Conservation (phyloP, 1,139 yeast genomes). For the Diutina mesorugosa region DNA sequence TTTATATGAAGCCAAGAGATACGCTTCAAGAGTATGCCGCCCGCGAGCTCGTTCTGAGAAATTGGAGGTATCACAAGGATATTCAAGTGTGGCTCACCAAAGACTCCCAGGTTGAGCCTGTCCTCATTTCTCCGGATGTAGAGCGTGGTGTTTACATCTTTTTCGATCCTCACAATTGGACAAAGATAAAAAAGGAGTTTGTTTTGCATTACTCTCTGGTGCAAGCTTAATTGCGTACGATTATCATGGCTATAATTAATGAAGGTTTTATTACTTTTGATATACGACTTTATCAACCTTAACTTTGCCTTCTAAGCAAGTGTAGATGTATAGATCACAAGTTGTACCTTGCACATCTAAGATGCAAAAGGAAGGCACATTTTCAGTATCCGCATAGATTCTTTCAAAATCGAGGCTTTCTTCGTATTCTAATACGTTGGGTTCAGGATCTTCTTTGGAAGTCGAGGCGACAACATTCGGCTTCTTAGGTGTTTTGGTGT, state of each 20-base stretch:
- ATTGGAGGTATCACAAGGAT: slow-evolving; percentile 96
- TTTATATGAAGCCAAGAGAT: slow-evolving; percentile 89
- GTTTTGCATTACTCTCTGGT: slow-evolving; percentile 52
- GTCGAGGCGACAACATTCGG: background rate
- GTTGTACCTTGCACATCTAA: slow-evolving; percentile 69
- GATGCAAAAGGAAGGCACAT: slow-evolving; percentile 76
- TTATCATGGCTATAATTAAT: background rate
- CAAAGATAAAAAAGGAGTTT: slow-evolving; percentile 77
- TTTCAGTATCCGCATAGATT: background rate
- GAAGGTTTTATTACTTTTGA: slow-evolving; percentile 19
- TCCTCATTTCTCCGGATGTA: slow-evolving; percentile 70
- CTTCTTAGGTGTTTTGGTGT: background rate
- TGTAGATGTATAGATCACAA: slow-evolving; percentile 78
- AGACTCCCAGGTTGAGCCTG: slow-evolving; percentile 83
- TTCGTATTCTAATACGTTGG: background rate
- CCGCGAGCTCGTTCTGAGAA: slow-evolving; percentile 73
- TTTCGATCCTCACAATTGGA: slow-evolving; percentile 96
- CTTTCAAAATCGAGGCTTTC: background rate
- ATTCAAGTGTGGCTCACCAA: slow-evolving; percentile 94
- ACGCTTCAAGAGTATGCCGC: slow-evolving; percentile 91
- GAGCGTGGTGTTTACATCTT: slow-evolving; percentile 94
- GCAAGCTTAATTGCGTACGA: slow-evolving; percentile 18
- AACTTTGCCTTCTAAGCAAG: slow-evolving; percentile 68
- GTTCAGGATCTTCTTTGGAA: background rate
- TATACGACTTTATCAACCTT: slow-evolving; percentile 86